phyloP scores from a whole-genome alignment of 2,329 filamentous ascomycete species.

The Capronia americana region DNA sequence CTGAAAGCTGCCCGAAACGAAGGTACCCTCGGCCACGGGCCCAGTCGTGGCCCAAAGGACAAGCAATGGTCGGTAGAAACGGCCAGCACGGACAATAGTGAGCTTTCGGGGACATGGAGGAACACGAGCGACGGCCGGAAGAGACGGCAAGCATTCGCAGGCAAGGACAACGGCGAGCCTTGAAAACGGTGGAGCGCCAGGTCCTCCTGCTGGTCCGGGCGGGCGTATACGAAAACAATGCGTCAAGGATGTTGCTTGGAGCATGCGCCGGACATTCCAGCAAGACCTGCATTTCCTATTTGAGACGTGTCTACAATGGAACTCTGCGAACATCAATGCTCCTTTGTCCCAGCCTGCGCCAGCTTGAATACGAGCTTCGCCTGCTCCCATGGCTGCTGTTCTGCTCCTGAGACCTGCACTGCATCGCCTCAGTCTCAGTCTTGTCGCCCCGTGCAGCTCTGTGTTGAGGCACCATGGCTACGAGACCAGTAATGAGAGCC shows the following conservation, averaged over 20 bases:
- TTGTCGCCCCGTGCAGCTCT: background rate
- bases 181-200: background rate
- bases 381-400: background rate
- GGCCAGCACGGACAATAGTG: background rate
- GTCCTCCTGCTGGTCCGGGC: background rate
- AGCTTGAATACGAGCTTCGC: background rate
- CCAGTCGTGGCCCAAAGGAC: too few species aligned
- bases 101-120: background rate
- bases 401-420: background rate
- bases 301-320: constrained; percentile 9
- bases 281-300: constrained; percentile 9
- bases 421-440: background rate
- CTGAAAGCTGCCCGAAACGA: background rate
- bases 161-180: background rate
- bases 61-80: background rate
- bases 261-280: constrained; percentile 23
- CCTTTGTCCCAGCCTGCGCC: constrained; percentile 10
- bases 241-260: background rate
- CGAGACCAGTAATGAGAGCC: background rate
- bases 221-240: constrained; percentile 2
- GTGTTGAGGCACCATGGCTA: constrained; percentile 12
- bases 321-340: constrained; percentile 12
- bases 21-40: background rate
- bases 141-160: background rate
- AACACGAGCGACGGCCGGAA: background rate